Base-by-base conservation (phyloP, 1,139 yeast species). In the Hyphopichia wangnamkhiaoensis region DNA sequence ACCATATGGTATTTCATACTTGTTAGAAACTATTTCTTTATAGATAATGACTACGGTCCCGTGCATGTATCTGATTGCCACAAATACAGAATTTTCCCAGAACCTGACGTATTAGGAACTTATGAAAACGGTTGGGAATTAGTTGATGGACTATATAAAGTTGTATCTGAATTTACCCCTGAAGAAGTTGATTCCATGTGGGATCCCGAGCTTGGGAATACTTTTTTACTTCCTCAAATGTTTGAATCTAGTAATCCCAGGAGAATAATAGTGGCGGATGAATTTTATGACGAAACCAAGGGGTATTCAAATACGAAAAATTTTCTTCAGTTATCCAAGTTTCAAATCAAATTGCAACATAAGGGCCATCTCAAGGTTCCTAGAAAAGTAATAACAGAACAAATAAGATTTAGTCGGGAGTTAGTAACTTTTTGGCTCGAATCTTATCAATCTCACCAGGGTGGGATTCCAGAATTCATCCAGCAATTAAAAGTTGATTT, bases 1-100 rank as follows among this genome's bases (percentile, higher is more conserved):
- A 52, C 65, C 1, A 47, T 76, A 15, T 71, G 76, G 76, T 60
- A 71, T 32, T 68, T 74, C 42, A 56, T 55, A 29, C 54, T 53
- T 19, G 41, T 74, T 26, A 53, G 56, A 34, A 62, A 65, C 36
- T 59, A 61, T 37, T 60, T 49, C 37, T 46, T 44, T 26, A 39
- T 61, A 4, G 48, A 49, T 18, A 36, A 49, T 33, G 67, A 61
- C 33, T 50, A 46, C 35, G 58, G 61, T 0, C 62, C 67, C 1
- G 37, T 61, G 16, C 45, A 47, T 14, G 24, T 52, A 12, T 37
- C 45, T 1, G 27, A 38, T 2, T 41, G 42, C 4, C 50, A 50
- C 24, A 50, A 49, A 18, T 52, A 56, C 39, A 40, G 46, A 12
- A 20, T 48, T 1, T 55, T 59, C 35, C 28, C 28, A 5, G 35